These are phyloP conservation scores for Grosmannia clavigera DNA, from an alignment of 2,329 filamentous ascomycete genomes.

Conservation along the genomic window DNA sequence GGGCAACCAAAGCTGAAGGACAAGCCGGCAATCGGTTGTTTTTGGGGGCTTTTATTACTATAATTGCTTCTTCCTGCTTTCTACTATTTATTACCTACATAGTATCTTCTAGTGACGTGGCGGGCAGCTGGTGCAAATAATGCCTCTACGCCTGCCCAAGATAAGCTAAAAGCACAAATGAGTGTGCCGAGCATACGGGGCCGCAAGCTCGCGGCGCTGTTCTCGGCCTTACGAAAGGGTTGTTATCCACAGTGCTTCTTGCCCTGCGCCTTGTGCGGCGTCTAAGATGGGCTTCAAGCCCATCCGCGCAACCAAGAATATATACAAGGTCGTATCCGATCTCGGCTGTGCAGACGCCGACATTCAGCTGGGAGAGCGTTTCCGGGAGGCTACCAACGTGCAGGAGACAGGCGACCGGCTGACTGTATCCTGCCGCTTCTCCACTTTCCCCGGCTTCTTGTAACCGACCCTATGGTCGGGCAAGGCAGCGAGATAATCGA, in stretches of 20 bases:
- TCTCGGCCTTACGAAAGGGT: too few relatives aligned
- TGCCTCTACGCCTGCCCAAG: background rate
- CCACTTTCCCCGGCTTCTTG: too few relatives aligned
- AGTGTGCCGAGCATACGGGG: background rate
- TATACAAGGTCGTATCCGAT: conserved; percentile 51
- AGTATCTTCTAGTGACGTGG: background rate
- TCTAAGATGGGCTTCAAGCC: conserved; percentile 64
- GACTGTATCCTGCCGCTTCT: background rate
- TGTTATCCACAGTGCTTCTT: background rate
- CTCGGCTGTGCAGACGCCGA: conserved; percentile 76
- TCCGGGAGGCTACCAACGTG: conserved; percentile 57
- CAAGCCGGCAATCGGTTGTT: background rate
- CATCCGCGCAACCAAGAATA: conserved; percentile 48
- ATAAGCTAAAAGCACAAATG: background rate
- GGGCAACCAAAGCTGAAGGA: background rate
- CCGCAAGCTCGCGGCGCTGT: too few relatives aligned
- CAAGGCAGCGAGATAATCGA: too few relatives aligned
- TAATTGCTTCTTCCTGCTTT: too few relatives aligned
- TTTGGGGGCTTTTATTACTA: too few relatives aligned
- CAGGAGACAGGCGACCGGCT: conserved; percentile 58
- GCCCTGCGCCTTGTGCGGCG: background rate
- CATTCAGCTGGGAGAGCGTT: conserved; percentile 62
- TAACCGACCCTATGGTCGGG: too few relatives aligned
- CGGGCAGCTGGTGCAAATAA: background rate
- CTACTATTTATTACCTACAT: too few relatives aligned